Percentiles rank a stretch among this genome's conserved stretches.
Evolutionary conservation across 179 eudicot genomes (phyloP).

Genomic region (Pouteria campechiana): DNA sequence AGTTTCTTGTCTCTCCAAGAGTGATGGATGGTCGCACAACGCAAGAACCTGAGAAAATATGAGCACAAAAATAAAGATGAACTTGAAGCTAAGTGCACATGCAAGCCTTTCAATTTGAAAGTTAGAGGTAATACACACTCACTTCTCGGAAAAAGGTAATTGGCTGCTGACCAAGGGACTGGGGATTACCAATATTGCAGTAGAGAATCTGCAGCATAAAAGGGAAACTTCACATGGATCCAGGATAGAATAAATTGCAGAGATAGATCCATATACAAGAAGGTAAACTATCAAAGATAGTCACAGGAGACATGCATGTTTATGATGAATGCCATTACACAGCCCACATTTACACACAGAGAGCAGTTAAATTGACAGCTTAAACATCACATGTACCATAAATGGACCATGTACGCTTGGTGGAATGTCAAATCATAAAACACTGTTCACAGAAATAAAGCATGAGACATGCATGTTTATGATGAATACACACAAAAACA

Average conservation of each 20-base stretch:
- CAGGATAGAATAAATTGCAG: background rate
- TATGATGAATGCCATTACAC: no score
- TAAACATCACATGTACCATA: no score
- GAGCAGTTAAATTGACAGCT: no score
- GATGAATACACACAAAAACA: no score
- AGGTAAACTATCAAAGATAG: no score
- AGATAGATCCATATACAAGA: background rate
- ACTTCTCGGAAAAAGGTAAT: slow-evolving; percentile 95
- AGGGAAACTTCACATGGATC: slow-evolving; percentile 1
- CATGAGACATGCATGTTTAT: no score
- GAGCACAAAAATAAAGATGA: background rate
- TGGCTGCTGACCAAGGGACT: slow-evolving; percentile 87
- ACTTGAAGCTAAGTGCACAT: background rate
- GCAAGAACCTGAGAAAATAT: slow-evolving; percentile 66
- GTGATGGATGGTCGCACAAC: slow-evolving; percentile 74
- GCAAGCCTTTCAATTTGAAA: background rate
- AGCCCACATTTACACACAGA: no score
- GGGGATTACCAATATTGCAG: slow-evolving; percentile 97
- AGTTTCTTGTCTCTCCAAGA: slow-evolving; percentile 75
- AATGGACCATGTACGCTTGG: no score
- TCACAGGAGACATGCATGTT: no score
- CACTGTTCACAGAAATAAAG: no score
- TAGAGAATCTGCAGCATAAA: slow-evolving; percentile 52
- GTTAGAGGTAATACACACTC: slow-evolving; percentile 2
- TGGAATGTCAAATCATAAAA: no score